Evolutionary conservation across 2,329 filamentous ascomycete genomes (phyloP), one percentile per base, ranked within the genome.

Genomic region (Epicoccum nigrum): DNA sequence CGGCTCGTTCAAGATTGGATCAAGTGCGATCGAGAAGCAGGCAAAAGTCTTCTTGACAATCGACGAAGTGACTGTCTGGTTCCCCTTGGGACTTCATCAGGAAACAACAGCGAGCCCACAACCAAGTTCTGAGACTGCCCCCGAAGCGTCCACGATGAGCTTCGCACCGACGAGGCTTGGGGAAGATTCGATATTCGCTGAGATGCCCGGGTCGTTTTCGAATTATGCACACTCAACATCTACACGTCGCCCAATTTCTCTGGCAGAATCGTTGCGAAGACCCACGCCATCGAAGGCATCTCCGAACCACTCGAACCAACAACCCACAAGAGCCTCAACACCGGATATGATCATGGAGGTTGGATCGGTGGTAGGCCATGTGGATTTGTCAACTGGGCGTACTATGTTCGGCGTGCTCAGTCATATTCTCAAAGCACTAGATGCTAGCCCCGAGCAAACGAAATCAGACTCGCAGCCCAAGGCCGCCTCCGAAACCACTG

Each of bases 181-280:
- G 5, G 65, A 71, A 45, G 69, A 72, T 43, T 74, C 72, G 0
- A 70, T 72, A 19, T 72, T 72, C 47, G 70, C 71, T 41, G 67
- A 73, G 17, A 74, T 78, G 64, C 78, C 78, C 15, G 78, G 78
- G 0, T 73, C 77, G 0, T 80, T 80, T 56, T 80, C 78, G 0
- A 70, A 73, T 19, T 79, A 80, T 56, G 77, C 77, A 2, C 73
- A 78, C 33, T 67, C 73, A 21, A 73, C 71, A 6, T 67, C 71
- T 8, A 59, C 68, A 9, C 64, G 68, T 38, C 63, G 59, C 12
- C 65, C 62, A 44, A 46, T 47, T 35, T 63, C 65, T 1, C 32
- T 61, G 41, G 64, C 65, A 21, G 63, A 62, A 21, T 60, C 60
- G 7, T 40, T 56, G 19, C 62, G 62, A 27, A 60, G 37, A 28